A percentile compares a stretch with the other conserved stretches of the same genome.
Conservation (phyloP, 306 rosid species). For the Malus orientalis region DNA sequence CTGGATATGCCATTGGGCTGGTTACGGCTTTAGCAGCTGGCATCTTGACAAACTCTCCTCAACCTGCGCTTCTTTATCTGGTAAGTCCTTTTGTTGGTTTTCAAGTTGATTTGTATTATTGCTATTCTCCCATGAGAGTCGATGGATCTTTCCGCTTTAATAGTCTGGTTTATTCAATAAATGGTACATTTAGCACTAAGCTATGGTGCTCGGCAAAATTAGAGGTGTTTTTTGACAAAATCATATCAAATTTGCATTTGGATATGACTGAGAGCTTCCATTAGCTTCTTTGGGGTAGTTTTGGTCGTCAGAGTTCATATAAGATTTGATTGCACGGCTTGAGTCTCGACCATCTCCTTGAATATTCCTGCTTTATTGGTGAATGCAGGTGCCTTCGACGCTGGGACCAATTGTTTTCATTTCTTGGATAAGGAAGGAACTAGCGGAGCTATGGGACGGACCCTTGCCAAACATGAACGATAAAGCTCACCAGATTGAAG, state of each 20-base stretch:
- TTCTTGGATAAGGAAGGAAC: conserved; percentile 79
- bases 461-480: conserved; percentile 42
- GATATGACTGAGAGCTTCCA: neutral
- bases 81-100: conserved; percentile 31
- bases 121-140: neutral
- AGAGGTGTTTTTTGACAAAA: neutral
- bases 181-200: neutral
- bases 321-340: neutral
- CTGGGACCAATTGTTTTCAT: conserved; percentile 70
- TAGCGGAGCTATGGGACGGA: conserved; percentile 89
- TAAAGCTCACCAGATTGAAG: conserved; percentile 63
- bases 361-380: conserved; percentile 4
- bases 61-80: conserved; percentile 95
- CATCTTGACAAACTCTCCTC: conserved; percentile 84
- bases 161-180: neutral
- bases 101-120: neutral
- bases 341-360: neutral
- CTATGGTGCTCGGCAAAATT: neutral
- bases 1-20: conserved; percentile 92
- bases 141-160: neutral
- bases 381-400: conserved; percentile 83
- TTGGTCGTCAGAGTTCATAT: neutral
- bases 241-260: neutral
- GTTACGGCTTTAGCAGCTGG: conserved; percentile 90
- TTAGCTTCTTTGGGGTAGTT: neutral